These are phyloP conservation scores for Beauveria varroae DNA, from an alignment of 2,329 filamentous ascomycete genomes.

Conservation along the genomic window DNA sequence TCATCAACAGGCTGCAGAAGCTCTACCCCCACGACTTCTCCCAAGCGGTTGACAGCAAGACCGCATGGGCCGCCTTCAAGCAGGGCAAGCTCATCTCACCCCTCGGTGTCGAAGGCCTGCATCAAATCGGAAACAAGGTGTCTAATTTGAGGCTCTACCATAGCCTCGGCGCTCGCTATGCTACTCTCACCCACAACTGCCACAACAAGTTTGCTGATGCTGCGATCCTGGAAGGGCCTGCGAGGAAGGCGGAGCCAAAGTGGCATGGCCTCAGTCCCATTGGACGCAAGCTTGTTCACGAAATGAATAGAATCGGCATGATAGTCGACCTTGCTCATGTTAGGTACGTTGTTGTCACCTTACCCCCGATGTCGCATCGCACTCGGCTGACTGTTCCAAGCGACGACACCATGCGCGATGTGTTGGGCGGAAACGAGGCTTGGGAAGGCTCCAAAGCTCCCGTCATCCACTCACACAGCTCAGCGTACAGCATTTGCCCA, in stretches of 20 bases:
- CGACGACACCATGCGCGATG: constrained; percentile 77
- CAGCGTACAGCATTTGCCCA: constrained; percentile 70
- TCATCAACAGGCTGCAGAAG: constrained; percentile 56
- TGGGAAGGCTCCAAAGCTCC: constrained; percentile 73
- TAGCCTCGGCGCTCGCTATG: constrained; percentile 74
- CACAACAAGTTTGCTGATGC: constrained; percentile 87
- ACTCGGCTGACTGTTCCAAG: constrained; percentile 23
- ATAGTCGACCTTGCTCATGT: constrained; percentile 82
- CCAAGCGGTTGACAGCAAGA: constrained; percentile 48
- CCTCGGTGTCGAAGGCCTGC: constrained; percentile 76
- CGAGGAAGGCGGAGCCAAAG: constrained; percentile 45
- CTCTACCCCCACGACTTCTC: constrained; percentile 66
- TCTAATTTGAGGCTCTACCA: constrained; percentile 70
- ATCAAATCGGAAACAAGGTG: constrained; percentile 84
- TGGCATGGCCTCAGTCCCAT: constrained; percentile 66
- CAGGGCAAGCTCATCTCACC: constrained; percentile 65
- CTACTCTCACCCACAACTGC: constrained; percentile 88
- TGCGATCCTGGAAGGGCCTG: constrained; percentile 54
- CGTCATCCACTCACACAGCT: constrained; percentile 84
- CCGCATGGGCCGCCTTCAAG: constrained; percentile 55
- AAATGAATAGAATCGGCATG: constrained; percentile 95
- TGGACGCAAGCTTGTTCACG: constrained; percentile 62
- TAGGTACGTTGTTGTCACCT: constrained; percentile 24
- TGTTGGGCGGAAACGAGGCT: constrained; percentile 54
- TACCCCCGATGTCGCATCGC: no score